Percentiles rank a stretch among this genome's conserved stretches.
Evolutionary conservation across 179 eudicot genomes (phyloP).

Genomic region (Carnegiea gigantea): DNA sequence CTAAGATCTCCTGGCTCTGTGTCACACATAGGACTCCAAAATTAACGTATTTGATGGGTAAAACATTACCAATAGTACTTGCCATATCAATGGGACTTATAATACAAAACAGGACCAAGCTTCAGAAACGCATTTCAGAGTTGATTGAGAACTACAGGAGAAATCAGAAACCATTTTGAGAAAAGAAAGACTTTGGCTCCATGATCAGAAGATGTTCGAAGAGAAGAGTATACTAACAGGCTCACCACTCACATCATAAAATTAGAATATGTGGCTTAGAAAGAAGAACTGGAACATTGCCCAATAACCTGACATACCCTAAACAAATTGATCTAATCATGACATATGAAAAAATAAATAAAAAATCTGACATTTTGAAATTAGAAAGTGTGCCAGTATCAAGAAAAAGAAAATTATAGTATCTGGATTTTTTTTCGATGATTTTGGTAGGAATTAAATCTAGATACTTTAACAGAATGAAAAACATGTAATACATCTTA

Average conservation of each 20-base stretch:
- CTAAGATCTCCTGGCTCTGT: too few relatives aligned
- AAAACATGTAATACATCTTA: background rate
- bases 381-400: background rate
- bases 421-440: background rate
- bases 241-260: slow-evolving; percentile 92
- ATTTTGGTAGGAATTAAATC: background rate
- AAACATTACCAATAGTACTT: slow-evolving; percentile 80
- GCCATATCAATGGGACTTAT: slow-evolving; percentile 88
- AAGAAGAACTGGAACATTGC: slow-evolving; percentile 76
- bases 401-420: background rate
- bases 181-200: background rate
- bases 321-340: slow-evolving; percentile 19
- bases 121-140: slow-evolving; percentile 23
- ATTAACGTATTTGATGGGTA: slow-evolving; percentile 4
- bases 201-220: background rate
- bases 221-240: slow-evolving; percentile 74
- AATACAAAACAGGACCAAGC: slow-evolving; percentile 89
- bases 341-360: too few relatives aligned
- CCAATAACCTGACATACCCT: slow-evolving; percentile 50
- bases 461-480: background rate
- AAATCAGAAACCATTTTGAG: background rate
- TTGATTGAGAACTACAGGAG: slow-evolving; percentile 8
- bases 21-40: slow-evolving; percentile 3
- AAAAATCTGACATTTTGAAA: too few relatives aligned
- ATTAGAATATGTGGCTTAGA: slow-evolving; percentile 97